phyloP scores from a whole-genome alignment of 164 flowering plant species.

The Aristolochia contorta region DNA sequence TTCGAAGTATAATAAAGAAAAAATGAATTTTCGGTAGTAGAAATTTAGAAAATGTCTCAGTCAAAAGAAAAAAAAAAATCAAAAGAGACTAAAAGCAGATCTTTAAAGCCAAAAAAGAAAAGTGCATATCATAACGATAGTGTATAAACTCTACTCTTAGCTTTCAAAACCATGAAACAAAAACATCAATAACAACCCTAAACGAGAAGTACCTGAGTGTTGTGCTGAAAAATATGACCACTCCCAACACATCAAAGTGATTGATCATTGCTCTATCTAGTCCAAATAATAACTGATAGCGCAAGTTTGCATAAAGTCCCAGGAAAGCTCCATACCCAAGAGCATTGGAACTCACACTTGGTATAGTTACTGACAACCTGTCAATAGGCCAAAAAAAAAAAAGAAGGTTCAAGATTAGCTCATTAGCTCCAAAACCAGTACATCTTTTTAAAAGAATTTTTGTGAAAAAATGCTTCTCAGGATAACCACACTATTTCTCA shows the following conservation, averaged over 20 bases:
- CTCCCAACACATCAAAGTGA: constrained; percentile 89
- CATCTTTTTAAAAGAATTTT: too few relatives aligned
- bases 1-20: too few relatives aligned
- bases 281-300: constrained; percentile 80
- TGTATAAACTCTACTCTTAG: neutral
- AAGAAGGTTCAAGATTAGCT: too few relatives aligned
- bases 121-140: too few relatives aligned
- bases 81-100: too few relatives aligned
- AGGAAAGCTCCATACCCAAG: constrained; percentile 94
- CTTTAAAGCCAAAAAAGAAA: too few relatives aligned
- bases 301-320: constrained; percentile 73
- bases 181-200: neutral
- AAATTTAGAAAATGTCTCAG: too few relatives aligned
- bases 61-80: too few relatives aligned
- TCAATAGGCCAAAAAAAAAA: neutral
- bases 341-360: constrained; percentile 61
- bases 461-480: too few relatives aligned
- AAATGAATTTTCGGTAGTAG: too few relatives aligned
- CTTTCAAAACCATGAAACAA: neutral
- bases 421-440: too few relatives aligned
- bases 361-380: constrained; percentile 80
- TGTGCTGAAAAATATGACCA: constrained; percentile 59
- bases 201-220: constrained; percentile 47
- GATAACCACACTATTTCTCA: too few relatives aligned
- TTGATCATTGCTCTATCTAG: constrained; percentile 53